These are phyloP conservation scores for Colletotrichum simmondsii DNA, from an alignment of 2,329 filamentous ascomycete genomes.

Conservation along the genomic window DNA sequence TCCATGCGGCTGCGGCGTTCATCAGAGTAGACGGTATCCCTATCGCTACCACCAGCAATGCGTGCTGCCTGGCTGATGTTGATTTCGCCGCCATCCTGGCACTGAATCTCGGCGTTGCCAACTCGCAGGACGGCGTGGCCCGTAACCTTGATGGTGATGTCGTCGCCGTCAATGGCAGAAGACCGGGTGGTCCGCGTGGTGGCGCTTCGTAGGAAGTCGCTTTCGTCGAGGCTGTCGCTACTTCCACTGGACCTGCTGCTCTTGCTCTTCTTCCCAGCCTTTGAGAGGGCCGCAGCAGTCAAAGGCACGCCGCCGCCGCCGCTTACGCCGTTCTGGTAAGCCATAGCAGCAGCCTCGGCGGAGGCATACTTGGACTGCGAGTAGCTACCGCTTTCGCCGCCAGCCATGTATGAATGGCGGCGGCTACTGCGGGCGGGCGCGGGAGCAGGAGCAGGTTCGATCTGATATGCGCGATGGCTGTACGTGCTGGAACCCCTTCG, in stretches of 20 bases:
- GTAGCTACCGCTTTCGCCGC: slow-evolving; percentile 47
- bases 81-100: slow-evolving; percentile 68
- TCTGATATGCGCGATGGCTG: slow-evolving; percentile 50
- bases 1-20: slow-evolving; percentile 58
- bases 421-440: slow-evolving; percentile 40
- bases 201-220: slow-evolving; percentile 70
- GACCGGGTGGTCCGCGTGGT: slow-evolving; percentile 71
- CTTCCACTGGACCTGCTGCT: slow-evolving; percentile 69
- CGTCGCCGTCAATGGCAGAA: slow-evolving; percentile 57
- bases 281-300: slow-evolving; percentile 67
- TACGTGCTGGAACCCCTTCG: slow-evolving; percentile 48
- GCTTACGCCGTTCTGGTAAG: slow-evolving; percentile 65
- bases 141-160: slow-evolving; percentile 70
- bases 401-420: slow-evolving; percentile 54
- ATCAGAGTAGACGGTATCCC: slow-evolving; percentile 60
- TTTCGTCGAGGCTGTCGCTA: slow-evolving; percentile 71
- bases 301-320: slow-evolving; percentile 58
- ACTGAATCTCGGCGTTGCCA: slow-evolving; percentile 68
- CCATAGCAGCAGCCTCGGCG: slow-evolving; percentile 54
- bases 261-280: slow-evolving; percentile 56
- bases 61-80: slow-evolving; percentile 58
- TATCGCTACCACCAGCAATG: slow-evolving; percentile 61
- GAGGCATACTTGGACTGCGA: slow-evolving; percentile 54
- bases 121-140: slow-evolving; percentile 67
- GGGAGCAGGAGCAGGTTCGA: slow-evolving; percentile 48